Percentiles rank a stretch among this genome's conserved stretches.
Conservation (phyloP, 768 basidiomycete species). For the Pleurotus tuber-regium region DNA sequence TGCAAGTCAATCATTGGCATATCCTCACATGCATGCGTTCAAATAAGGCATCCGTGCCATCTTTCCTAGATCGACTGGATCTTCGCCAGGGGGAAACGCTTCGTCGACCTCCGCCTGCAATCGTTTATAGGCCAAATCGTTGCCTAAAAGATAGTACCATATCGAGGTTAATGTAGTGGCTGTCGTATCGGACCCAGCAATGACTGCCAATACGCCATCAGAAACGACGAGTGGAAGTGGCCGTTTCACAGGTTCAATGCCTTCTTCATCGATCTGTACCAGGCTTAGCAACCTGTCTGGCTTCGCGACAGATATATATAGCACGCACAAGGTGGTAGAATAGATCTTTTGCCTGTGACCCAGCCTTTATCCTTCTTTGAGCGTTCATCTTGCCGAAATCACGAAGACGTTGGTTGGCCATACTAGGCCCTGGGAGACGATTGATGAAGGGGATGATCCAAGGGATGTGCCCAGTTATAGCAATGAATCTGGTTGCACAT, state of each 20-base stretch:
- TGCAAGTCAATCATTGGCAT: too few relatives aligned
- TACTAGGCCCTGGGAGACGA: neutral
- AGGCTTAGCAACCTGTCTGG: neutral
- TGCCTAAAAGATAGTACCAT: constrained; percentile 30
- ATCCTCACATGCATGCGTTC: constrained; percentile 35
- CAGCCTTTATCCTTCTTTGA: constrained; percentile 1
- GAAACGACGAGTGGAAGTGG: constrained; percentile 33
- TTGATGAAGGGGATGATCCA: constrained; percentile 10
- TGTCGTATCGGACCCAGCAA: constrained; percentile 44
- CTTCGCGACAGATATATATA: neutral
- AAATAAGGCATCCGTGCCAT: constrained; percentile 32
- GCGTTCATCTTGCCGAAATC: constrained; percentile 1
- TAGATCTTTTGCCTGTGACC: constrained; percentile 26
- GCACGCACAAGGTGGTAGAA: constrained; percentile 36
- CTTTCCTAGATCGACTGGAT: constrained; percentile 23
- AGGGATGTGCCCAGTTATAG: constrained; percentile 9
- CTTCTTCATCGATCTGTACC: constrained; percentile 39
- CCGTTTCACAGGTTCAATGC: constrained; percentile 21
- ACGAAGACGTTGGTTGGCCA: too few relatives aligned
- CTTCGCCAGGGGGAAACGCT: constrained; percentile 17
- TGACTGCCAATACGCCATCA: constrained; percentile 36
- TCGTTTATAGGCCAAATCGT: constrained; percentile 30
- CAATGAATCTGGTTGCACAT: constrained; percentile 7
- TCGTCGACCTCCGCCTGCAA: constrained; percentile 34
- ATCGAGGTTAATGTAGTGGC: constrained; percentile 30